Evolutionary conservation across 2,329 filamentous ascomycete genomes (phyloP).

Genomic region (Arthrobotrys iridis): DNA sequence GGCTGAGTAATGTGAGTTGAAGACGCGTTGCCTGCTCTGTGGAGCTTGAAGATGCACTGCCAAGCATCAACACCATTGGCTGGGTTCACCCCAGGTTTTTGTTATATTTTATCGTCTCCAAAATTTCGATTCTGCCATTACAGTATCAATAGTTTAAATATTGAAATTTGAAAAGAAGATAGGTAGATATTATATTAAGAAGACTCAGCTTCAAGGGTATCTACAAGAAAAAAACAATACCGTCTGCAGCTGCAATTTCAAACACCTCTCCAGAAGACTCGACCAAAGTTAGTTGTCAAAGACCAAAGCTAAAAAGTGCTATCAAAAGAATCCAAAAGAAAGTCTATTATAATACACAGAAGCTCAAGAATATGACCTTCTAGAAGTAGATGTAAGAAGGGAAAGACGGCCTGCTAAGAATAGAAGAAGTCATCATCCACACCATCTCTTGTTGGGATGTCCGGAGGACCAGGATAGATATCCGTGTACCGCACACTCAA

Average conservation of each 20-base stretch:
- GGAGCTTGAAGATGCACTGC: slow-evolving; percentile 41
- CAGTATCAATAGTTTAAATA: background rate
- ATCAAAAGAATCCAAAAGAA: slow-evolving; percentile 24
- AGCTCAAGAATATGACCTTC: background rate
- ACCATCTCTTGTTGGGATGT: slow-evolving; percentile 82
- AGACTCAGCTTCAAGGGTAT: slow-evolving; percentile 28
- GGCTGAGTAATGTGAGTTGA: slow-evolving; percentile 50
- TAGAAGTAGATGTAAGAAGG: background rate
- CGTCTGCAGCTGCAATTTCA: slow-evolving; percentile 3
- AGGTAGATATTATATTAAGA: background rate
- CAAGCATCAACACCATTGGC: slow-evolving; percentile 46
- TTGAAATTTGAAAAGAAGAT: background rate
- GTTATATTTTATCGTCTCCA: background rate
- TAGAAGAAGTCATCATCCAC: slow-evolving; percentile 79
- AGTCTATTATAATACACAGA: slow-evolving; percentile 50
- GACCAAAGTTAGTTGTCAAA: slow-evolving; percentile 4
- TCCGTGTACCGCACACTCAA: slow-evolving; percentile 87
- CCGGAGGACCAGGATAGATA: slow-evolving; percentile 74
- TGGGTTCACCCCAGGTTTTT: background rate
- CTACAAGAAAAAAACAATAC: slow-evolving; percentile 27
- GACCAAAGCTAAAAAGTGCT: slow-evolving; percentile 20
- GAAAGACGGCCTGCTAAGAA: slow-evolving; percentile 33
- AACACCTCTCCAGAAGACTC: background rate
- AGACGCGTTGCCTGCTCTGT: slow-evolving; percentile 48
- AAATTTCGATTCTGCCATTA: background rate